Evolutionary conservation across 164 flowering plant species (phyloP), one percentile per base, ranked within the genome.

Genomic region (Tetrastigma voinierianum): DNA sequence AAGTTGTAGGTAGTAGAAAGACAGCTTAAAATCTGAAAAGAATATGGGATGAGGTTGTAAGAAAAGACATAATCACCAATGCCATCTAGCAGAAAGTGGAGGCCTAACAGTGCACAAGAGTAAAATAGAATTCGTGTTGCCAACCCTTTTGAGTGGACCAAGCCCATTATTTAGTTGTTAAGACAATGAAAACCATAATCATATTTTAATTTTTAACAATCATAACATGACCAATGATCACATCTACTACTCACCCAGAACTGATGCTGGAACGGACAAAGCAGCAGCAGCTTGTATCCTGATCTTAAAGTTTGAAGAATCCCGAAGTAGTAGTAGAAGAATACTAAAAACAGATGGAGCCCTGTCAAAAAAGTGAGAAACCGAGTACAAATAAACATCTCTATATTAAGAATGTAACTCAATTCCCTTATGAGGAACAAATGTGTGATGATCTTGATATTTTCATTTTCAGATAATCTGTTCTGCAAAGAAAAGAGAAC

Each of bases 281-380:
- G 98, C 97, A 76, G 86, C 86, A 68, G 96, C 97, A 64, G 98
- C 97, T 76, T 94, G 97, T 73, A 91, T 94, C 77, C 90, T 82
- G 74, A 91, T 88, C 86, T 94, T 94, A 73, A 83, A 90, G 70
- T 94, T 94, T 20, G 98, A 78, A 46, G 98, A 88, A 83, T 91
- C 90, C 54, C 98, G 95, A 60, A 94, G 82, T 17, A 94, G 82
- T 20, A 90, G 76, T 60, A 94, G 83, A 69, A 94, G 95, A 73
- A 87, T 83, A 71, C 92, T 88, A 71, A 85, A 91, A 54, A 94
- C 86, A 62, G 98, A 85, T 23, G 96, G 77, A 67, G 91, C 90
- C 98, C 98, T 93, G 85, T 65, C 68, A 46, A 61, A 10, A 68
- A 71, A 71, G 21, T 53, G 10, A 14, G 57, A 53, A 9, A 20